Evolutionary conservation across 2,329 filamentous ascomycete genomes (phyloP), one percentile per base, ranked within the genome.

Genomic region (Septoria petroselini): DNA sequence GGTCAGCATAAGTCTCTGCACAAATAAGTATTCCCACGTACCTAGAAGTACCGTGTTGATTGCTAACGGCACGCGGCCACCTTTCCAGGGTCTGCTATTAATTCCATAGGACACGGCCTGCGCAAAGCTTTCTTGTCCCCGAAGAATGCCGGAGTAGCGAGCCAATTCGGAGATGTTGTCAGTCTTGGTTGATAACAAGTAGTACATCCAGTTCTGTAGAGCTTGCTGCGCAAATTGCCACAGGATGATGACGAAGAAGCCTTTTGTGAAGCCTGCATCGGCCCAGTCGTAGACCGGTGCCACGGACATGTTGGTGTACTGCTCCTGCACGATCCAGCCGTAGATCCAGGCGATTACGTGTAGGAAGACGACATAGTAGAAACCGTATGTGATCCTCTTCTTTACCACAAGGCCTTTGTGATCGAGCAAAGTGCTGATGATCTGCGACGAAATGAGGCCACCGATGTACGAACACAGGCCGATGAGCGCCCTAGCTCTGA

Each of bases 141-240:
- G 62, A 3, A 75, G 55, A 73, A 46, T 69, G 38, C 72, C 73
- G 5, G 71, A 68, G 12, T 72, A 69, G 1, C 73, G 68, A 37
- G 57, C 61, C 14, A 78, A 62, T 54, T 81, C 76, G 0, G 76
- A 76, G 50, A 80, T 78, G 41, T 79, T 78, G 44, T 80, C 74
- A 0, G 76, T 79, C 66, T 74, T 79, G 4, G 73, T 78, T 0
- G 76, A 74, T 1, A 81, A 65, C 14, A 81, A 65, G 55, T 79
- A 80, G 54, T 80, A 80, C 1, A 80, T 66, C 75, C 75, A 80
- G 46, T 79, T 80, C 59, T 80, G 77, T 15, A 79, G 60, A 0
- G 74, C 68, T 58, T 81, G 77, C 2, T 75, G 68, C 2, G 76
- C 67, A 54, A 79, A 79, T 60, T 70, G 64, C 76, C 74, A 77